These are phyloP conservation scores for Leishmania tarentolae DNA, from an alignment of 208 protist genomes.

Conservation along the genomic window DNA sequence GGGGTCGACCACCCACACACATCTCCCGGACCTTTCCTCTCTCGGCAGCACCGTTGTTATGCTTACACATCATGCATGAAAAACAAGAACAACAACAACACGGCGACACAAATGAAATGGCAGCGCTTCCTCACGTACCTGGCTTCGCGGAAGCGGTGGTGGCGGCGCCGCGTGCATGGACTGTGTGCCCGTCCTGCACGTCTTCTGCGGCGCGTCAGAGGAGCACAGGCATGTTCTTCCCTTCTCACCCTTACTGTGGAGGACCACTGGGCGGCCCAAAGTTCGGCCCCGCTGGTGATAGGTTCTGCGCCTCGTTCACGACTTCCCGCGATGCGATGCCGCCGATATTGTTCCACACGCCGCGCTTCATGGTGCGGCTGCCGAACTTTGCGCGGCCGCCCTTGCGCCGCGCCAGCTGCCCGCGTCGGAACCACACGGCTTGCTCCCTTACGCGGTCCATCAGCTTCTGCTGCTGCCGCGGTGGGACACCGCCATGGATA, in stretches of 20 bases:
- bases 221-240: not conserved
- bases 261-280: slow-evolving; percentile 63
- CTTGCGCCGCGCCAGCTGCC: slow-evolving; percentile 71
- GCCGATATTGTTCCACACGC: slow-evolving; percentile 84
- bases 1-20: not conserved
- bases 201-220: not conserved
- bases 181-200: not conserved
- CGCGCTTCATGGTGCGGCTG: slow-evolving; percentile 33
- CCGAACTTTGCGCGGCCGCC: slow-evolving; percentile 86
- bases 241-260: slow-evolving; percentile 32
- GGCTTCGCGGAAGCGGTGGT: not conserved
- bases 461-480: slow-evolving; percentile 73
- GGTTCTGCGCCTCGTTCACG: slow-evolving; percentile 44
- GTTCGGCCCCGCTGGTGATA: slow-evolving; percentile 39
- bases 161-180: not conserved
- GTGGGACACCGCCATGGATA: slow-evolving; percentile 67
- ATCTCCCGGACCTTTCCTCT: not conserved
- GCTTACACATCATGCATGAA: not conserved
- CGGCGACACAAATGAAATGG: not conserved
- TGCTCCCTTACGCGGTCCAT: slow-evolving; percentile 71
- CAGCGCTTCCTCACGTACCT: not conserved
- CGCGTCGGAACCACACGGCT: slow-evolving; percentile 67
- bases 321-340: slow-evolving; percentile 48
- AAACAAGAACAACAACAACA: not conserved
- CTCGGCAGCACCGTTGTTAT: not conserved